phyloP scores from a whole-genome alignment of 1,284 basidiomycete species.

The Irpex sp. region DNA sequence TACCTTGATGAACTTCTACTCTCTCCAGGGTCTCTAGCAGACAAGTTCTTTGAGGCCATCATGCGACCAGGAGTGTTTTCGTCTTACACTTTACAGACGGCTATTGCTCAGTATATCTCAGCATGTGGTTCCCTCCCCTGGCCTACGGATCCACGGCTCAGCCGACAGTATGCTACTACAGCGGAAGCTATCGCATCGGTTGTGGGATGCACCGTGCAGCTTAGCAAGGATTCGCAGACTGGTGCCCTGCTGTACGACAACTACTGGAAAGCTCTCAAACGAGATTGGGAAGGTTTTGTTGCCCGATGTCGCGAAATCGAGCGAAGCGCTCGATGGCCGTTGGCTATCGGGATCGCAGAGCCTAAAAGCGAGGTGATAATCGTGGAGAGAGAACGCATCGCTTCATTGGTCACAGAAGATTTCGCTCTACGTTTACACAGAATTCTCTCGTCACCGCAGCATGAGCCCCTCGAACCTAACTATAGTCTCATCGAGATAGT shows the following conservation, averaged over 20 bases:
- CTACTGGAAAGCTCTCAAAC: conserved; percentile 80
- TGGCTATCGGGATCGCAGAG: conserved; percentile 57
- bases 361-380: conserved; percentile 53
- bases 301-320: conserved; percentile 86
- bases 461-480: conserved; percentile 39
- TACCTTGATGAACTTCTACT: conserved; percentile 82
- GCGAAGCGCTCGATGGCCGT: conserved; percentile 79
- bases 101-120: conserved; percentile 78
- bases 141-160: conserved; percentile 50
- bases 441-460: conserved; percentile 31
- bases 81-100: conserved; percentile 70
- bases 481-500: conserved; percentile 54
- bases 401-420: conserved; percentile 63
- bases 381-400: conserved; percentile 76
- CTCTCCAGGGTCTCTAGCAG: conserved; percentile 66
- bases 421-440: conserved; percentile 57
- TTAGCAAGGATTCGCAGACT: conserved; percentile 72
- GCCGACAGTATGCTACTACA: conserved; percentile 60
- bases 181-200: conserved; percentile 76
- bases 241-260: conserved; percentile 76
- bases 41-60: conserved; percentile 78
- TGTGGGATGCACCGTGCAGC: conserved; percentile 81
- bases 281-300: conserved; percentile 92
- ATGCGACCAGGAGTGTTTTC: conserved; percentile 89
- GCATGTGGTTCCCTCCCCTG: conserved; percentile 66